A percentile compares a stretch with the other conserved stretches of the same genome.
These are phyloP conservation scores for Coffea canephora DNA, from an alignment of 257 asterid species.

Conservation along the genomic window DNA sequence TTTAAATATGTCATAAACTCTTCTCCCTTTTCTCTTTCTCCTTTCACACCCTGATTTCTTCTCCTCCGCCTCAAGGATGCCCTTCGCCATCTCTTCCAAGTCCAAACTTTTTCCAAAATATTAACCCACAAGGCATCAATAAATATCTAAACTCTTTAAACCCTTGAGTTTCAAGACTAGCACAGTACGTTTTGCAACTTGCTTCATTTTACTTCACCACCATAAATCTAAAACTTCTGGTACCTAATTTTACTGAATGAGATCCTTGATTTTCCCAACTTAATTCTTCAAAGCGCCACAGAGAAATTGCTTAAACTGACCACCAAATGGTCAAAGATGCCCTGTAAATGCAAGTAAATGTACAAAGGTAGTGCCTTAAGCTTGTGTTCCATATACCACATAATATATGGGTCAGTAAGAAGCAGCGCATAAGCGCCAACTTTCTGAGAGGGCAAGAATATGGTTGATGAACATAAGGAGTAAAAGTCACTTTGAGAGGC, in stretches of 20 bases:
- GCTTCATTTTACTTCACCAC: not conserved
- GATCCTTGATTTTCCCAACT: not conserved
- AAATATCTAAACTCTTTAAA: not conserved
- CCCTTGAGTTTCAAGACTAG: not conserved
- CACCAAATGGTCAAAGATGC: not conserved
- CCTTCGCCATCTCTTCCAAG: not conserved
- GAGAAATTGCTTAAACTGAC: not conserved
- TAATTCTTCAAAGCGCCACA: not conserved
- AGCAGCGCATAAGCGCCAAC: too few species aligned
- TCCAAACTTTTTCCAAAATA: not conserved
- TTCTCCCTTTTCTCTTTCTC: not conserved
- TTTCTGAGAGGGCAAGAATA: too few species aligned
- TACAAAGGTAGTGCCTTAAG: not conserved
- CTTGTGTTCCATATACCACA: not conserved
- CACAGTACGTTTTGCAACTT: not conserved
- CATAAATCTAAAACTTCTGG: too few species aligned
- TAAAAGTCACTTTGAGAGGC: too few species aligned
- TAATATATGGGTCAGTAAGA: not conserved
- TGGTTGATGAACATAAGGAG: too few species aligned
- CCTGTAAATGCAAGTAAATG: not conserved
- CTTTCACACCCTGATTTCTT: not conserved
- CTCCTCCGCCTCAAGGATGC: not conserved
- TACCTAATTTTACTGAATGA: not conserved
- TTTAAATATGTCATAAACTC: not conserved
- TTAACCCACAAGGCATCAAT: not conserved